phyloP scores from a whole-genome alignment of 179 eudicot genomes.

The Silene coronaria region DNA sequence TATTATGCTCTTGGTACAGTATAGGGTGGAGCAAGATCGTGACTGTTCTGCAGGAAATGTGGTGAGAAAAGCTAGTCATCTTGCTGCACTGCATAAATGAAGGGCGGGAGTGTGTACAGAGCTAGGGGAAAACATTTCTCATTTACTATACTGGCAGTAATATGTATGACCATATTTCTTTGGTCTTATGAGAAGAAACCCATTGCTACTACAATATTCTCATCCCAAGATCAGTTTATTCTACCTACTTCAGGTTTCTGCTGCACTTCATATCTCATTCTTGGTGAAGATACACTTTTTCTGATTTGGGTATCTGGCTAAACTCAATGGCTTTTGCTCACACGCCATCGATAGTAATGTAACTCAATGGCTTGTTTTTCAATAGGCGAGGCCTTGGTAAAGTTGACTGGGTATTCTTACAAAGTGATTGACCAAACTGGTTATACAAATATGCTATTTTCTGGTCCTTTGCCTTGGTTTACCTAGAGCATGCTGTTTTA shows the following conservation, averaged over 20 bases:
- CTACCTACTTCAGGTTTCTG: constrained; percentile 38
- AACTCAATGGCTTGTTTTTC: too few relatives aligned
- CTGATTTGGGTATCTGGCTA: neutral
- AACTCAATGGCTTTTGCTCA: neutral
- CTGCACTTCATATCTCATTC: constrained; percentile 4
- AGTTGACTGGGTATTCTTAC: too few relatives aligned
- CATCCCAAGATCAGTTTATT: constrained; percentile 29
- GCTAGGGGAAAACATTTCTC: constrained; percentile 38
- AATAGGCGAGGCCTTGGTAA: too few relatives aligned
- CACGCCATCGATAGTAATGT: too few relatives aligned
- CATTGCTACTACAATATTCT: constrained; percentile 19
- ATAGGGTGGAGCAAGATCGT: constrained; percentile 13
- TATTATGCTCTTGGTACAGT: neutral
- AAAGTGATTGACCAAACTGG: too few relatives aligned
- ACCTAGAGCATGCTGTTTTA: neutral
- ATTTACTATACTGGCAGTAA: constrained; percentile 30
- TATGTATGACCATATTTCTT: constrained; percentile 37
- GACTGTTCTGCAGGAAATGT: constrained; percentile 19
- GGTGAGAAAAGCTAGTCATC: constrained; percentile 26
- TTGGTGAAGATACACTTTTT: neutral
- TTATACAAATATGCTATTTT: neutral
- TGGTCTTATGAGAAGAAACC: constrained; percentile 46
- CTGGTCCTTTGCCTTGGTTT: neutral
- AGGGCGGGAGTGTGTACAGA: constrained; percentile 35
- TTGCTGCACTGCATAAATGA: constrained; percentile 31